Evolutionary conservation across 306 rosid genomes (phyloP), one percentile per base, ranked within the genome.

Genomic region (Rosa multiflora): DNA sequence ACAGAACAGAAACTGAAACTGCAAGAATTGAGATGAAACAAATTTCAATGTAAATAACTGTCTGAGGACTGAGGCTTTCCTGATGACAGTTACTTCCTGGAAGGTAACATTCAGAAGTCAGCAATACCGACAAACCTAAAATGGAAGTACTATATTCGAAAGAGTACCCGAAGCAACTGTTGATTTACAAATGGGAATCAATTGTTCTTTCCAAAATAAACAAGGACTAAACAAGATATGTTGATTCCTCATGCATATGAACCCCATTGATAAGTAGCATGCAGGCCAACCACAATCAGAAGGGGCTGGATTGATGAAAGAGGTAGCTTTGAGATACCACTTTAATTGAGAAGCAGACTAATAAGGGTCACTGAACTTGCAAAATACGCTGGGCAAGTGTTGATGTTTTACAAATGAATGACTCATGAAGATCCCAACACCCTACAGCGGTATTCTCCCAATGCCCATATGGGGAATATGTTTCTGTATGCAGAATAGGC

Each of bases 391-490:
- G 11, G 12, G n/a, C 1, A 4, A 63, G 12, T 3, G 43, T 1
- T 15, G 21, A 73, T 10, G 20, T 46, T 5, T 26, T 46, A 23
- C 32, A 59, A 17, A 75, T 44, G 37, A 26, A 64, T 59, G 39
- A 70, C 59, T 75, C 71, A 76, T 18, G 68, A 49, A 40, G 72
- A 77, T 86, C 79, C 82, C 82, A 89, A 80, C 56, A 91, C 93
- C 75, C 72, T 88, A 23, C 66, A 23, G 48, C 76, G 85, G 79
- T 91, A 93, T 51, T 93, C 98, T 72, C 97, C 98, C 86, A 93
- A 82, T 0, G 98, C 98, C 98, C 98, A 93, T 32, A 93, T 88
- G 18, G 98, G 98, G 85, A 93, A 93, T 80, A 91, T 89, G 83
- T 88, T 91, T 82, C 98, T 82, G 88, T 93, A 93, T 20, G 98